phyloP scores from a whole-genome alignment of 768 basidiomycete genomes.

The Thelephora aurantiotincta region DNA sequence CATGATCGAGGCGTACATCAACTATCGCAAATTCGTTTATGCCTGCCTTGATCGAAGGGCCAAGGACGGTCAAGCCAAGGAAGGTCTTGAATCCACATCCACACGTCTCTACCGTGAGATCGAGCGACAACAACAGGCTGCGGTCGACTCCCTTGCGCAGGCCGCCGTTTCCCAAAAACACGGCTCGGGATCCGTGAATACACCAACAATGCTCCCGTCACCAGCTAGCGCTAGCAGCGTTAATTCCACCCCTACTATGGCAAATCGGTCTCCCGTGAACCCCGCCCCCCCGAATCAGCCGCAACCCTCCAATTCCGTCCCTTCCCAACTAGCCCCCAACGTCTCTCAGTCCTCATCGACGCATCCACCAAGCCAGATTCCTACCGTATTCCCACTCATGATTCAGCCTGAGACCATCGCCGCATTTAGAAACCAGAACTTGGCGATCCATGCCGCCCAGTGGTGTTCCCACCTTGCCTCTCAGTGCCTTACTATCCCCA shows the following conservation, averaged over 20 bases:
- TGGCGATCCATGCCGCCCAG: neutral
- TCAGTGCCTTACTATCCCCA: conserved; percentile 44
- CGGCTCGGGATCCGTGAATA: conserved; percentile 12
- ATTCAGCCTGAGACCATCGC: conserved; percentile 5
- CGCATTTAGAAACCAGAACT: conserved; percentile 2
- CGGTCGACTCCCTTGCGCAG: conserved; percentile 9
- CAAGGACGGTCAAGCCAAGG: neutral
- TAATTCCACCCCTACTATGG: conserved; percentile 57
- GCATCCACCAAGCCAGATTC: neutral
- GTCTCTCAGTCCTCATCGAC: neutral
- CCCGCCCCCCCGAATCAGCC: neutral
- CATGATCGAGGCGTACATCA: conserved; percentile 71
- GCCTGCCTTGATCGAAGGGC: neutral
- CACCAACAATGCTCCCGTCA: conserved; percentile 70
- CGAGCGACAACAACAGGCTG: neutral
- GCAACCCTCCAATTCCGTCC: neutral
- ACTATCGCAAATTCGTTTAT: conserved; percentile 34
- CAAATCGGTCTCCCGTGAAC: neutral
- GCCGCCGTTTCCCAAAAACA: conserved; percentile 8
- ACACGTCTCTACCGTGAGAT: neutral
- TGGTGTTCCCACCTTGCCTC: conserved; percentile 15
- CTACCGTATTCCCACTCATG: neutral
- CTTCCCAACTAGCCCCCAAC: neutral
- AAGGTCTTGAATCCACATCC: neutral
- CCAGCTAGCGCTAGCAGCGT: conserved; percentile 62